Percentiles rank a stretch among this genome's conserved stretches.
Evolutionary conservation across 2,329 filamentous ascomycete species (phyloP).

Genomic region (Fusarium metavorans): DNA sequence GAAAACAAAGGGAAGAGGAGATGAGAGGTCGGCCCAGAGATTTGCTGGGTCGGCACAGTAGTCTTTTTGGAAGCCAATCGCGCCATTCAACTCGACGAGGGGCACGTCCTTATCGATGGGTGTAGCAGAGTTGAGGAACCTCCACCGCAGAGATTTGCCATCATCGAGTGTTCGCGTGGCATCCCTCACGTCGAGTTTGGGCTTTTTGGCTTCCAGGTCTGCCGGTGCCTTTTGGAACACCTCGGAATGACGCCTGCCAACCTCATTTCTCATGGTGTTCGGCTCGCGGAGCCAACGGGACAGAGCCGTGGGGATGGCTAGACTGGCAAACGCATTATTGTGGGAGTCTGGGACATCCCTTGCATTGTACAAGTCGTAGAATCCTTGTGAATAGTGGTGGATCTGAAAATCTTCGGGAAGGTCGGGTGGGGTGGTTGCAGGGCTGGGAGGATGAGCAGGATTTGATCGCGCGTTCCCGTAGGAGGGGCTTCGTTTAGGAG

Average conservation of each 20-base stretch:
- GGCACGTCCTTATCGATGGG: constrained; percentile 68
- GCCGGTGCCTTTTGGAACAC: constrained; percentile 72
- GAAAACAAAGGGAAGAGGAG: constrained; percentile 80
- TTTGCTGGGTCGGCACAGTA: constrained; percentile 77
- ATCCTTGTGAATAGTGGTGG: constrained; percentile 80
- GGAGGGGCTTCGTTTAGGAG: constrained; percentile 73
- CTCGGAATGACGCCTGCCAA: constrained; percentile 73
- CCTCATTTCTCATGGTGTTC: constrained; percentile 74
- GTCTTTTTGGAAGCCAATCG: constrained; percentile 78
- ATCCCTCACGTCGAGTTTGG: constrained; percentile 64
- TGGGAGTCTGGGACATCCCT: constrained; percentile 69
- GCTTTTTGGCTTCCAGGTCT: constrained; percentile 57
- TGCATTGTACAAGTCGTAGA: constrained; percentile 79
- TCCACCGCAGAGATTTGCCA: constrained; percentile 71
- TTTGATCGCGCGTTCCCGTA: constrained; percentile 72
- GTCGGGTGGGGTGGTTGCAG: constrained; percentile 80
- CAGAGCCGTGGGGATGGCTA: constrained; percentile 80
- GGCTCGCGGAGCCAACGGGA: constrained; percentile 83
- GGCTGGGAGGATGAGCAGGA: constrained; percentile 74
- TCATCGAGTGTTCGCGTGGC: constrained; percentile 50
- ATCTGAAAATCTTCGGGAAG: constrained; percentile 71
- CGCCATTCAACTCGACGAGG: constrained; percentile 80
- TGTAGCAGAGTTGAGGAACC: constrained; percentile 67
- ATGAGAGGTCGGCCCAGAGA: constrained; percentile 74
- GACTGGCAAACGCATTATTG: constrained; percentile 82